phyloP scores from a whole-genome alignment of 2,329 filamentous ascomycete genomes.

The Fusarium chuoi region DNA sequence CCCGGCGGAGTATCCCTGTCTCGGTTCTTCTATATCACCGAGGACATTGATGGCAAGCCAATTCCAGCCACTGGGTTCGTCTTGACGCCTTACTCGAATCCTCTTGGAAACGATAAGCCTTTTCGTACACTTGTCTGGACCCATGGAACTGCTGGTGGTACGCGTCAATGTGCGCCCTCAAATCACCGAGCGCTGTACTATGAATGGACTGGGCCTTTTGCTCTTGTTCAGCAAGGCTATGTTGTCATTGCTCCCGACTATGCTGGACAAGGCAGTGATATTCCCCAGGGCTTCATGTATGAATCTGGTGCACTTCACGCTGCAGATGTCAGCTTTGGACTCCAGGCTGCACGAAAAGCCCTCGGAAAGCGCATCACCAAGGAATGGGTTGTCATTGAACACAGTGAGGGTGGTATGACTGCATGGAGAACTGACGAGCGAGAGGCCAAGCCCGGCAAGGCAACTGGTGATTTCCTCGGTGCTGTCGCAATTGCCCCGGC shows the following conservation, averaged over 20 bases:
- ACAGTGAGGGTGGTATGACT: slow-evolving; percentile 20
- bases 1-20: background rate
- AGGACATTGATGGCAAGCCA: slow-evolving; percentile 15
- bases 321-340: slow-evolving; percentile 8
- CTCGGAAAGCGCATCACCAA: slow-evolving; percentile 1
- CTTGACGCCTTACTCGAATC: slow-evolving; percentile 8
- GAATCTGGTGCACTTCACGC: slow-evolving; percentile 13
- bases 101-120: slow-evolving; percentile 11
- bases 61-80: slow-evolving; percentile 13
- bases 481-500: slow-evolving; percentile 6
- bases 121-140: slow-evolving; percentile 20
- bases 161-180: slow-evolving; percentile 12
- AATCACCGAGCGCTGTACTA: slow-evolving; percentile 11
- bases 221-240: slow-evolving; percentile 1
- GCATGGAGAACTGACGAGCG: slow-evolving; percentile 16
- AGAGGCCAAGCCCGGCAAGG: background rate
- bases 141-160: slow-evolving; percentile 16
- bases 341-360: background rate
- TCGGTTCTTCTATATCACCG: slow-evolving; percentile 16
- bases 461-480: slow-evolving; percentile 9
- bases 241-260: slow-evolving; percentile 10
- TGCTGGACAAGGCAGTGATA: slow-evolving; percentile 15
- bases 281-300: slow-evolving; percentile 22
- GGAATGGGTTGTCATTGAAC: slow-evolving; percentile 14
- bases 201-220: background rate